phyloP scores from a whole-genome alignment of 2,329 filamentous ascomycete species.

The Penicillium occitanis region DNA sequence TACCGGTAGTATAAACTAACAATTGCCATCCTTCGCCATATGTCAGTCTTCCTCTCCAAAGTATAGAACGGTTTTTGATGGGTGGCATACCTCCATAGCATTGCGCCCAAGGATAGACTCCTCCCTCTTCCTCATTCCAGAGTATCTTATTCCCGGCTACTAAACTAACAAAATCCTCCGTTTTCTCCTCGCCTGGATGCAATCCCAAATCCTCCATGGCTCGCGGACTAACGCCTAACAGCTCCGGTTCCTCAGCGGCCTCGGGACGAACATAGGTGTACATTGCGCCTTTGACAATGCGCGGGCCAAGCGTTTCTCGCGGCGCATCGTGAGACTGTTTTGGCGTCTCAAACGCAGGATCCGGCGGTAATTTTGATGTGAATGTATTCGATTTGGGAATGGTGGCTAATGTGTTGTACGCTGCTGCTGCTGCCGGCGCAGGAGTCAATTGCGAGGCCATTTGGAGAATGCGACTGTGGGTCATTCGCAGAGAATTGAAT shows the following conservation, averaged over 20 bases:
- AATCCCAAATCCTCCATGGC: slow-evolving; percentile 83
- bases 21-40: slow-evolving; percentile 49
- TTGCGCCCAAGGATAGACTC: slow-evolving; percentile 97
- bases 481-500: slow-evolving; percentile 23
- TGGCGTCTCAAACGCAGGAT: slow-evolving; percentile 76
- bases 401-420: slow-evolving; percentile 43
- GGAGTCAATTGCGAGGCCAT: slow-evolving; percentile 48
- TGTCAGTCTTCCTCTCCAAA: neutral
- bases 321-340: slow-evolving; percentile 77
- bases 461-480: slow-evolving; percentile 40
- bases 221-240: slow-evolving; percentile 75
- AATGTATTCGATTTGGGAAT: slow-evolving; percentile 66
- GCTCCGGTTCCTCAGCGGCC: slow-evolving; percentile 66
- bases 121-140: slow-evolving; percentile 69
- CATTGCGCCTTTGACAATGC: slow-evolving; percentile 78
- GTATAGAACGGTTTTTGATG: neutral
- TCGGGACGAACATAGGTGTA: slow-evolving; percentile 92
- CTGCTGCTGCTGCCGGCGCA: slow-evolving; percentile 24
- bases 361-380: slow-evolving; percentile 68
- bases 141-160: slow-evolving; percentile 81
- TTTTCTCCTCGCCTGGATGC: slow-evolving; percentile 63
- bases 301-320: slow-evolving; percentile 72
- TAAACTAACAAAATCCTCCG: slow-evolving; percentile 71
- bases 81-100: slow-evolving; percentile 76
- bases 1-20: slow-evolving; percentile 32